Conservation (phyloP, 108 stramenopile genomes). For the Fistulifera pelliculosa region DNA sequence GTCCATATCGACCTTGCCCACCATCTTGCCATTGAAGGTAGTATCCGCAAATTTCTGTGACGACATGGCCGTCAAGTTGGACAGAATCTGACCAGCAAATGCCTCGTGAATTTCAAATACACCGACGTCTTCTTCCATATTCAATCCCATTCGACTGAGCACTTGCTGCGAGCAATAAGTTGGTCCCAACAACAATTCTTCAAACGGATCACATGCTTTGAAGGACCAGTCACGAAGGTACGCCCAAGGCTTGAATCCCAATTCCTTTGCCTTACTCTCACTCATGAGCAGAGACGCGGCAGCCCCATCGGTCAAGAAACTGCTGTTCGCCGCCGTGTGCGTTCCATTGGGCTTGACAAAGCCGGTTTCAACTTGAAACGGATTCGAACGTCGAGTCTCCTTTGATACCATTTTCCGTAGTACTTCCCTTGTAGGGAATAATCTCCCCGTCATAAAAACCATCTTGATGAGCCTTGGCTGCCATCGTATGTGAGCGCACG, state of each 20-base stretch:
- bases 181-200: conserved; percentile 91
- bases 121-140: conserved; percentile 74
- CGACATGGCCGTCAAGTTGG: conserved; percentile 92
- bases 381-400: conserved; percentile 86
- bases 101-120: conserved; percentile 99
- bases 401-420: conserved; percentile 94
- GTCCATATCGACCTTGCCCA: conserved; percentile 84
- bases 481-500: conserved; percentile 79
- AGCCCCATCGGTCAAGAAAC: conserved; percentile 96
- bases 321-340: conserved; percentile 98
- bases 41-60: conserved; percentile 87
- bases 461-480: conserved; percentile 86
- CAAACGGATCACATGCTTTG: conserved; percentile 95
- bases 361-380: conserved; percentile 93
- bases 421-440: conserved; percentile 79
- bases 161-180: conserved; percentile 85
- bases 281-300: conserved; percentile 89
- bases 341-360: conserved; percentile 97
- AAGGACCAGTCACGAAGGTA: conserved; percentile 92
- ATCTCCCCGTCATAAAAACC: conserved; percentile 93
- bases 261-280: conserved; percentile 88
- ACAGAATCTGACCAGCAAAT: conserved; percentile 97
- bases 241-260: conserved; percentile 92
- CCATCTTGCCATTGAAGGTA: conserved; percentile 75
- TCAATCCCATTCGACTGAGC: conserved; percentile 67